Percentiles rank a stretch among this genome's conserved stretches.
These are phyloP conservation scores for Ogataea salicorniae DNA, from an alignment of 805 yeast species.

Conservation along the genomic window DNA sequence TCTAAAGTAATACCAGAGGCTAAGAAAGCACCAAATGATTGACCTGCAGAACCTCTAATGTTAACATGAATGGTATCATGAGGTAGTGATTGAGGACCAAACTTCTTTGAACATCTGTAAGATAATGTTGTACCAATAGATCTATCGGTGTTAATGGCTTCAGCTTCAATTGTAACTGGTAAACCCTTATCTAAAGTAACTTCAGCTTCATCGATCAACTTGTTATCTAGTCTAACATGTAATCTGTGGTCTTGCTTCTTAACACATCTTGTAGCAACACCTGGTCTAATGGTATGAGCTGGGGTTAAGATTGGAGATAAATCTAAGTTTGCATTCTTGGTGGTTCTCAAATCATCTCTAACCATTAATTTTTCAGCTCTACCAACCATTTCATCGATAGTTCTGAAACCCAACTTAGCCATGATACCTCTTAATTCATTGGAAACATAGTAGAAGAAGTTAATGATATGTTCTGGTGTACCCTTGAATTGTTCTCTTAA, in stretches of 20 bases:
- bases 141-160: conserved; percentile 93
- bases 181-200: conserved; percentile 92
- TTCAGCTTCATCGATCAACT: conserved; percentile 93
- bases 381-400: conserved; percentile 97
- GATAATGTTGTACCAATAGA: conserved; percentile 93
- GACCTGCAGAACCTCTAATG: conserved; percentile 92
- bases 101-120: conserved; percentile 86
- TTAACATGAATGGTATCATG: conserved; percentile 95
- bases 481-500: conserved; percentile 89
- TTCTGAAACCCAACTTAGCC: conserved; percentile 94
- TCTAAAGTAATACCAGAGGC: conserved; percentile 95
- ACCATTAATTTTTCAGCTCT: conserved; percentile 86
- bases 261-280: conserved; percentile 89
- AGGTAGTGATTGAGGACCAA: conserved; percentile 91
- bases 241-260: conserved; percentile 92
- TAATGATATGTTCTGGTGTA: conserved; percentile 97
- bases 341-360: conserved; percentile 77
- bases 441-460: conserved; percentile 92
- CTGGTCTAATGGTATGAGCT: conserved; percentile 93
- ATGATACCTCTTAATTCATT: conserved; percentile 87
- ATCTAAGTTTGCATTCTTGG: conserved; percentile 89
- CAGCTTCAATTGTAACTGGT: conserved; percentile 90
- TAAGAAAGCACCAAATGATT: conserved; percentile 95
- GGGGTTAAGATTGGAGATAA: conserved; percentile 93
- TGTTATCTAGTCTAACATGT: conserved; percentile 91